Evolutionary conservation across 768 basidiomycete species (phyloP).

Genomic region (Mycena capillaripes): DNA sequence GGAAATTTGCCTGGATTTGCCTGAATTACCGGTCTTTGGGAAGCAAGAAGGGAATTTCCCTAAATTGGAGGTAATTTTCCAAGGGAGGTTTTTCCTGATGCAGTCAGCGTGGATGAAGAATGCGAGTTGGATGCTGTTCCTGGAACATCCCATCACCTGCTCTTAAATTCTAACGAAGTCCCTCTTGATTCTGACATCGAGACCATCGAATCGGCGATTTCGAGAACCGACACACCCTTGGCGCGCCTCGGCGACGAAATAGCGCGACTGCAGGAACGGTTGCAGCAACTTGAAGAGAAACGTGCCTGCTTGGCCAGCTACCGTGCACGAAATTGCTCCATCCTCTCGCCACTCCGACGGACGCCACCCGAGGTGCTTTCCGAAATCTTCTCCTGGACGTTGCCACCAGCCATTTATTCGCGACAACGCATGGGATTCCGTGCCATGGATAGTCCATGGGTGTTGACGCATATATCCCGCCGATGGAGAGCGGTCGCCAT

Average conservation of each 20-base stretch:
- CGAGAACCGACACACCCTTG: too few species aligned
- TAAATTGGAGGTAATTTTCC: too few species aligned
- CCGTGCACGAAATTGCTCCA: not conserved
- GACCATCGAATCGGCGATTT: too few species aligned
- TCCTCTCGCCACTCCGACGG: not conserved
- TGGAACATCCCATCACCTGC: too few species aligned
- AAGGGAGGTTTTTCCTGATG: too few species aligned
- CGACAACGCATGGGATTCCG: not conserved
- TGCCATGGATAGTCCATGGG: conserved; percentile 1
- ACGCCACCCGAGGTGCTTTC: not conserved
- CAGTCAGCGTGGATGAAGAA: too few species aligned
- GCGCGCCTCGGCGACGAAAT: not conserved
- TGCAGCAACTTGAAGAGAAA: not conserved
- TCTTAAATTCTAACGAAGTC: too few species aligned
- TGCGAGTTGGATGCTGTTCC: too few species aligned
- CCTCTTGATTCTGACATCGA: too few species aligned
- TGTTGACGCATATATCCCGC: not conserved
- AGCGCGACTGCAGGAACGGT: not conserved
- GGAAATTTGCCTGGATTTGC: too few species aligned
- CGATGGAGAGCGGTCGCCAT: not conserved
- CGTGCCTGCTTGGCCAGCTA: not conserved
- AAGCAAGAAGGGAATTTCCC: too few species aligned
- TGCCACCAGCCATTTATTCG: not conserved
- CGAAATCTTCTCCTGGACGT: conserved; percentile 17
- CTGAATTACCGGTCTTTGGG: too few species aligned